phyloP scores from a whole-genome alignment of 345 rosid genomes.

The Gossypium longicalyx region DNA sequence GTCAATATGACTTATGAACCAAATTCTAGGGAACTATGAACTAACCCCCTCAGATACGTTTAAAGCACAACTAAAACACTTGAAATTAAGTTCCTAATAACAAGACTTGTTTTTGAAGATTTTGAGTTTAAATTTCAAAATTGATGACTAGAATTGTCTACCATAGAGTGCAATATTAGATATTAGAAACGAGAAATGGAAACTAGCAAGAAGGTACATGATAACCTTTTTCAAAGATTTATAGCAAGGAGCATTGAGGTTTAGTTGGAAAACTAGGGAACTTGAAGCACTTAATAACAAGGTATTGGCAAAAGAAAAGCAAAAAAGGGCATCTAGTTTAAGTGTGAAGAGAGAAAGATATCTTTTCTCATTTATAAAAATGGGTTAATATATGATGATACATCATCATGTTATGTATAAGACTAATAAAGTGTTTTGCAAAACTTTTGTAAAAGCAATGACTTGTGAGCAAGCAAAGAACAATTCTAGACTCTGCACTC shows the following conservation, averaged over 20 bases:
- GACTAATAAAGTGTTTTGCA: neutral
- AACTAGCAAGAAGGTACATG: neutral
- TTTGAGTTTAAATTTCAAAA: too few species aligned
- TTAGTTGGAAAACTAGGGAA: neutral
- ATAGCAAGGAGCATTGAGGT: neutral
- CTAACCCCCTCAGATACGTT: neutral
- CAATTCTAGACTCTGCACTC: neutral
- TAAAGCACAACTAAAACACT: neutral
- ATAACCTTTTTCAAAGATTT: neutral
- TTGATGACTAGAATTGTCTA: too few species aligned
- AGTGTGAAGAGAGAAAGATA: conserved; percentile 11
- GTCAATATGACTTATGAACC: neutral
- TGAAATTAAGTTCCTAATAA: neutral
- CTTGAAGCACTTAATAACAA: neutral
- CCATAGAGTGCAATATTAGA: neutral
- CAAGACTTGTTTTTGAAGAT: too few species aligned
- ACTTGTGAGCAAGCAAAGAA: conserved; percentile 6
- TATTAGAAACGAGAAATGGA: neutral
- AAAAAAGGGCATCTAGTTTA: neutral
- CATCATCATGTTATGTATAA: too few species aligned
- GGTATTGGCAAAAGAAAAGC: neutral
- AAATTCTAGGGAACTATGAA: neutral
- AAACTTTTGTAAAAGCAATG: conserved; percentile 12
- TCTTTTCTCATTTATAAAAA: too few species aligned
- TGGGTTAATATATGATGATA: too few species aligned